phyloP scores from a whole-genome alignment of 75 land plant genomes.

The Picea sitchensis region DNA sequence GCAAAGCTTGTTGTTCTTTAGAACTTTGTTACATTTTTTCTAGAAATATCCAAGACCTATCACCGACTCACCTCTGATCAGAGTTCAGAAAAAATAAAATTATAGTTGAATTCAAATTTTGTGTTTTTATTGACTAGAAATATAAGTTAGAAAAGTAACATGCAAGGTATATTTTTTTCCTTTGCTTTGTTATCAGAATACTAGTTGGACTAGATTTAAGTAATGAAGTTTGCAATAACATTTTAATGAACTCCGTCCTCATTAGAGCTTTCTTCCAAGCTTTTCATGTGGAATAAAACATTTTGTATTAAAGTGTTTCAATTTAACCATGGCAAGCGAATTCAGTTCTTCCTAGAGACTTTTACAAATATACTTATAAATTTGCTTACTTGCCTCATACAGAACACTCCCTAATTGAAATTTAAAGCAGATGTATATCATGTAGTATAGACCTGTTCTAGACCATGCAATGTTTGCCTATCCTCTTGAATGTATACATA shows the following conservation, averaged over 20 bases:
- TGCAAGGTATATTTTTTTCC: not conserved
- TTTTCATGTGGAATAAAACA: too few species aligned
- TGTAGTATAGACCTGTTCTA: not conserved
- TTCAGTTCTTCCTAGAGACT: not conserved
- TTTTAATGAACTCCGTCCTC: not conserved
- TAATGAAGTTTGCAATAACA: not conserved
- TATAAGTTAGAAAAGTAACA: not conserved
- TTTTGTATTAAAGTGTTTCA: not conserved
- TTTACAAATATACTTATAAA: not conserved
- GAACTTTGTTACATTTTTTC: not conserved
- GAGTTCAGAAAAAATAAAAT: not conserved
- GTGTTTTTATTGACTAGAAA: not conserved
- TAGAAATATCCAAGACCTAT: not conserved
- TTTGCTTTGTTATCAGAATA: not conserved
- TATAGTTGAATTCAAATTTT: not conserved
- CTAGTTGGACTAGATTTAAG: not conserved
- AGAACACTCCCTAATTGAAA: not conserved
- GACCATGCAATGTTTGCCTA: constrained; percentile 5
- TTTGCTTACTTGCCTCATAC: not conserved
- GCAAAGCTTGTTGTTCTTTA: not conserved
- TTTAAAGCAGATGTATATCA: not conserved
- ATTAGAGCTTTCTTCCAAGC: not conserved
- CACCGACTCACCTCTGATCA: not conserved
- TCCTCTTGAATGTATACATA: not conserved
- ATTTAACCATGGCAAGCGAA: not conserved